phyloP scores from a whole-genome alignment of 2,329 filamentous ascomycete species.

The Trichoderma koningii region DNA sequence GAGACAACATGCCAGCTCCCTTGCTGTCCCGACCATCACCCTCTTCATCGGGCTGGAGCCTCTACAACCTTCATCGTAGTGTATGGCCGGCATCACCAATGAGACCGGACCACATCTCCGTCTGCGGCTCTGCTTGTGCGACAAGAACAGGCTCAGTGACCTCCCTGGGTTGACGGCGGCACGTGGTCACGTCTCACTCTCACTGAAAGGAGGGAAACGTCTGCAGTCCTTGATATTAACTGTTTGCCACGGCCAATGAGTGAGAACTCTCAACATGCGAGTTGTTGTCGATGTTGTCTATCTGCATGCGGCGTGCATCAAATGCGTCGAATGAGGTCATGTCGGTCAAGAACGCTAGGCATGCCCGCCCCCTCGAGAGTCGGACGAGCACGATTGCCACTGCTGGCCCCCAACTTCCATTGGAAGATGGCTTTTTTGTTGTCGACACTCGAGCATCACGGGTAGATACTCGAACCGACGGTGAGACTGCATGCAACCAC shows the following conservation, averaged over 20 bases:
- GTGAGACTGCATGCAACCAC: conserved; percentile 21
- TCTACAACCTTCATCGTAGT: not conserved
- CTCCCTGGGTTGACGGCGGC: not conserved
- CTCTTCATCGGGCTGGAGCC: conserved; percentile 7
- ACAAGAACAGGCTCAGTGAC: conserved; percentile 24
- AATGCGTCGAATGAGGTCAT: conserved; percentile 20
- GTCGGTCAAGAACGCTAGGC: not conserved
- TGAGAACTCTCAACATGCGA: not conserved
- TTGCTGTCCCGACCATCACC: conserved; percentile 11
- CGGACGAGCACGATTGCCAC: not conserved
- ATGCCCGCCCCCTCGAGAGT: not conserved
- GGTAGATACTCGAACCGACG: not conserved
- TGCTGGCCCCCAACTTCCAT: not conserved
- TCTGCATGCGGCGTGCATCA: conserved; percentile 13
- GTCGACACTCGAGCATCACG: not conserved
- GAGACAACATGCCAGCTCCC: not conserved
- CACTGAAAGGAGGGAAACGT: not conserved
- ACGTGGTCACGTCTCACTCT: conserved; percentile 22
- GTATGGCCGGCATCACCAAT: conserved; percentile 33
- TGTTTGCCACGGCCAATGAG: conserved; percentile 7
- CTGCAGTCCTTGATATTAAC: conserved; percentile 1
- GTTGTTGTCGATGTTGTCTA: conserved; percentile 9
- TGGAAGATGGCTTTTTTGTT: not conserved
- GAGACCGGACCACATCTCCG: conserved; percentile 35
- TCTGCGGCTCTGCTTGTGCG: conserved; percentile 32